A percentile compares a stretch with the other conserved stretches of the same genome.
Conservation (phyloP, 306 rosid species). For the Cyclanthera cordifolia region DNA sequence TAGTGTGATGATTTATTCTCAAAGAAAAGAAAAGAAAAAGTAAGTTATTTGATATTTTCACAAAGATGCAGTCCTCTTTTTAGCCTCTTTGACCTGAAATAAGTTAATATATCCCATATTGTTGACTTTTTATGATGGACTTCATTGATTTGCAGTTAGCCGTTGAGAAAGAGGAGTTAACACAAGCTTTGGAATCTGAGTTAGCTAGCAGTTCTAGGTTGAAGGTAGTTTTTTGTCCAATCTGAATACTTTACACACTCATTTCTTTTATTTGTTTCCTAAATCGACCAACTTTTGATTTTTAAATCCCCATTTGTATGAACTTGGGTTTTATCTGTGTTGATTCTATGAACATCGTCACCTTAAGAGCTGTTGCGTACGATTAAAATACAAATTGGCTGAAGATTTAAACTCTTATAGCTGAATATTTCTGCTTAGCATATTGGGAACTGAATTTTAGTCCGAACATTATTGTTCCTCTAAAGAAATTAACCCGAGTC, state of each 20-base stretch:
- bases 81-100: neutral
- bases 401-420: neutral
- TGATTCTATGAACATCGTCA: neutral
- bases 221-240: slow-evolving; percentile 40
- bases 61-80: neutral
- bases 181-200: slow-evolving; percentile 59
- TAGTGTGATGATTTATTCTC: no score
- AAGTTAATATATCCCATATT: slow-evolving; percentile 6
- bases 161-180: slow-evolving; percentile 80
- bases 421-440: neutral
- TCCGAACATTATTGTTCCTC: no score
- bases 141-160: slow-evolving; percentile 45
- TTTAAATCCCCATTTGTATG: neutral
- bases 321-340: neutral
- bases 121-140: neutral
- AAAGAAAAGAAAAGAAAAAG: neutral
- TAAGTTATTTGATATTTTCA: neutral
- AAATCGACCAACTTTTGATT: neutral
- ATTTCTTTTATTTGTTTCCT: neutral
- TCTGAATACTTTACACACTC: neutral
- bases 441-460: neutral
- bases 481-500: neutral
- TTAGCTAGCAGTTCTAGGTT: slow-evolving; percentile 63
- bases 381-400: neutral
- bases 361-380: neutral